Conservation (phyloP, 768 basidiomycete species). For the Tylopilus vinaceipallidus region DNA sequence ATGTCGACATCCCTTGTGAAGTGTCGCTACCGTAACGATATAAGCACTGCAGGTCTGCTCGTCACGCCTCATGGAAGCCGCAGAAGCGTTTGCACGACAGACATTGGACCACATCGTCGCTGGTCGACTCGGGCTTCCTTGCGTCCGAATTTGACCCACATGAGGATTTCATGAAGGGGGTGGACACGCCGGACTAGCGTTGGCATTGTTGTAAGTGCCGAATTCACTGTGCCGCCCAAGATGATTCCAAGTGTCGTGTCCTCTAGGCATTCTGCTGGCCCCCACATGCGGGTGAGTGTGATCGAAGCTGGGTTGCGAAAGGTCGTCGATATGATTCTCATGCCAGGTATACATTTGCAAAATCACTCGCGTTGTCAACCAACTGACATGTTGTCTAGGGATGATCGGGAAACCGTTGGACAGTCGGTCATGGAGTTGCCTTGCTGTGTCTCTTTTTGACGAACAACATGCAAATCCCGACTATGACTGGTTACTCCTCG, state of each 20-base stretch:
- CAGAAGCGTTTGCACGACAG: conserved; percentile 6
- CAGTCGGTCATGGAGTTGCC: conserved; percentile 3
- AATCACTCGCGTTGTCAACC: not conserved
- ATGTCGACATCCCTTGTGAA: no score
- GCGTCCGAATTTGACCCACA: not conserved
- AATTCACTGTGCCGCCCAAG: no score
- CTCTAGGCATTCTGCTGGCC: conserved; percentile 9
- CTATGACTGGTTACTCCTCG: conserved; percentile 17
- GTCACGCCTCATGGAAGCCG: conserved; percentile 10
- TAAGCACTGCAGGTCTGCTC: no score
- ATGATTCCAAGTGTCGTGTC: not conserved
- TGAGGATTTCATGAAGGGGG: conserved; percentile 5
- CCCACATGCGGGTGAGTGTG: conserved; percentile 3
- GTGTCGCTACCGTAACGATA: no score
- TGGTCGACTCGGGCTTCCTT: conserved; percentile 4
- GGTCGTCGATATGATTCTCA: conserved; percentile 10
- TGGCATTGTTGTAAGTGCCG: conserved; percentile 12
- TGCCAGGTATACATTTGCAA: conserved; percentile 1
- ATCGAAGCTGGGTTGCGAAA: conserved; percentile 18
- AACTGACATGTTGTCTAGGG: not conserved
- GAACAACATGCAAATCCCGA: conserved; percentile 10
- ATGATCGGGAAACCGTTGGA: conserved; percentile 8
- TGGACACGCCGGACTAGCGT: conserved; percentile 12
- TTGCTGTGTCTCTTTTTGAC: not conserved
- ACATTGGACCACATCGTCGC: conserved; percentile 19